Base-by-base conservation (phyloP, 2,329 filamentous ascomycete species). In the Stenocarpella maydis region DNA sequence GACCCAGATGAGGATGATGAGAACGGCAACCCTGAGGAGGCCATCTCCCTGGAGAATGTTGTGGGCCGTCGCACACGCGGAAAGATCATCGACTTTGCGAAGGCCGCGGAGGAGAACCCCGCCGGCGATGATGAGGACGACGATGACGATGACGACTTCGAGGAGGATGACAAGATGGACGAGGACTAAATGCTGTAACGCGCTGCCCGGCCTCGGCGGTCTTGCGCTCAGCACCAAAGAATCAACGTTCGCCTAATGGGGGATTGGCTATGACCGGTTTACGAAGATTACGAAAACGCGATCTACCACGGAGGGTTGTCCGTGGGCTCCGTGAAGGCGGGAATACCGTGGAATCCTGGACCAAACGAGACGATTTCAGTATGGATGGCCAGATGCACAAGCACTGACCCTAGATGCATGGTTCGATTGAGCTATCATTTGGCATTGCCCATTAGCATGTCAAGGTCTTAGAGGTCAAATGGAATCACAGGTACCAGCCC, bases 31-130 rank as follows among this genome's bases (percentile, higher is more conserved):
- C 92, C 92, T 81, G 88, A 97, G 86, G 93, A 97, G 79, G 95
- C 95, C 82, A 98, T 99, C 80, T 93, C 97, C 79, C 85, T 88
- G 69, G 88, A 88, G 80, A 98, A 98, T 87, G 97, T 98, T 80
- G 90, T 98, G 78, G 91, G 91, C 72, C 89, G 91, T 76, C 95
- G 96, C 81, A 98, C 95, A 73, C 95, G 95, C 77, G 95, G 95
- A 78, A 93, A 93, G 81, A 87, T 90, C 77, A 98, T 98, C 79
- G 93, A 98, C 86, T 98, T 93, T 82, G 92, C 92, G 77, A 94
- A 97, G 85, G 95, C 95, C 24, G 94, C 93, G 31, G 87, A 92
- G 81, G 90, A 97, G 81, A 88, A 92, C 75, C 89, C 88, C 55
- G 88, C 86, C 73, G 88, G 90, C n/a, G 92, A 95, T 6, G 92